Percentiles rank a stretch among this genome's conserved stretches.
phyloP scores from a whole-genome alignment of 805 yeast genomes.

The Wickerhamomyces sydowiorum region DNA sequence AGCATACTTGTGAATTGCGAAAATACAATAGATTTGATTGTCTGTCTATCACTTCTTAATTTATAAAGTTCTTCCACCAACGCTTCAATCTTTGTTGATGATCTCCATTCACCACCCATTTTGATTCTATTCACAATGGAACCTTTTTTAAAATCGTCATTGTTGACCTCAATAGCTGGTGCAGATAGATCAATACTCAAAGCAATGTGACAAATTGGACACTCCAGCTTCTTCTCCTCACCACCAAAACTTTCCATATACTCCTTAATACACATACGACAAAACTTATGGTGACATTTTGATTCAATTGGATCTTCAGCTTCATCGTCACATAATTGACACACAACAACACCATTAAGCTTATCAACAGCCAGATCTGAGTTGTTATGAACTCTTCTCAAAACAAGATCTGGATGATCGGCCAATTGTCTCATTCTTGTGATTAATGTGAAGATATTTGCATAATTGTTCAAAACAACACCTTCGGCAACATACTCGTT shows the following conservation, averaged over 20 bases:
- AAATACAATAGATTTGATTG: slow-evolving; percentile 93
- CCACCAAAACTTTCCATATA: slow-evolving; percentile 81
- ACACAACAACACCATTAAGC: slow-evolving; percentile 51
- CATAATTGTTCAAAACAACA: slow-evolving; percentile 93
- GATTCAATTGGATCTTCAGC: slow-evolving; percentile 97
- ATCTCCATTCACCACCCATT: slow-evolving; percentile 84
- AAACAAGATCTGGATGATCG: slow-evolving; percentile 94
- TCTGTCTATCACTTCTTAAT: slow-evolving; percentile 76
- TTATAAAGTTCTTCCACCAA: slow-evolving; percentile 88
- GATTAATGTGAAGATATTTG: slow-evolving; percentile 91
- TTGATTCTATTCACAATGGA: slow-evolving; percentile 83
- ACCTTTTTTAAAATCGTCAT: slow-evolving; percentile 50
- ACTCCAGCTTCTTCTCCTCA: slow-evolving; percentile 50
- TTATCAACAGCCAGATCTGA: slow-evolving; percentile 26
- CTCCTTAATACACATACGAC: slow-evolving; percentile 88
- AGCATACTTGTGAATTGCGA: slow-evolving; percentile 97
- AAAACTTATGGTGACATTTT: slow-evolving; percentile 89
- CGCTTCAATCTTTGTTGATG: slow-evolving; percentile 96
- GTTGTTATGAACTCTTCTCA: slow-evolving; percentile 53
- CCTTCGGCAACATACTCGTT: slow-evolving; percentile 94
- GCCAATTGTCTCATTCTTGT: slow-evolving; percentile 98
- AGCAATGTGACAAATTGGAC: slow-evolving; percentile 96
- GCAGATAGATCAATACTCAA: slow-evolving; percentile 85
- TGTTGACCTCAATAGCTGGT: slow-evolving; percentile 68
- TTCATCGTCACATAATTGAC: slow-evolving; percentile 94